A percentile compares a stretch with the other conserved stretches of the same genome.
These are phyloP conservation scores for Epichloe uncinata DNA, from an alignment of 2,329 filamentous ascomycete species.

Conservation along the genomic window DNA sequence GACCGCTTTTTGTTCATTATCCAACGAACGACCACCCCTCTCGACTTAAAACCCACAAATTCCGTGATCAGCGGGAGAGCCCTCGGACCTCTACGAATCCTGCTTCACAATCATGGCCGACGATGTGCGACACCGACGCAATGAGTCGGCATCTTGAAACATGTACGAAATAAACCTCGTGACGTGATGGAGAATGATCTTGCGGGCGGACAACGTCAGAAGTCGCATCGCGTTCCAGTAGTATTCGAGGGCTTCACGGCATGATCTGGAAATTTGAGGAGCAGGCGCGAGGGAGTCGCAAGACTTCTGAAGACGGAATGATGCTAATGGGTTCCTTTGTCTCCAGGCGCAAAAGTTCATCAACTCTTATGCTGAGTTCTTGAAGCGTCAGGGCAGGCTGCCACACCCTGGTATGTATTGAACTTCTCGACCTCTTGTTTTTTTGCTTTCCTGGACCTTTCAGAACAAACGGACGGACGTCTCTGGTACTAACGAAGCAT, in stretches of 20 bases:
- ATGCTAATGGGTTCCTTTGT: conserved; percentile 47
- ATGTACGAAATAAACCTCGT: not conserved
- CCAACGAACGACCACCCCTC: not conserved
- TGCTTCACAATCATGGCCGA: not conserved
- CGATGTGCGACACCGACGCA: not conserved
- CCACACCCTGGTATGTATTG: conserved; percentile 65
- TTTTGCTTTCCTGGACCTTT: too few species aligned
- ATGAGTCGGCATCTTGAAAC: not conserved
- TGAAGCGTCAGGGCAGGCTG: conserved; percentile 91
- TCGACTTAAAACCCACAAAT: conserved; percentile 4
- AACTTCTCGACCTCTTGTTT: too few species aligned
- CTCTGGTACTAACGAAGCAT: too few species aligned
- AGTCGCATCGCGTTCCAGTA: not conserved
- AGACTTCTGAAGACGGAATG: conserved; percentile 65
- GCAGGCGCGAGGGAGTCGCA: conserved; percentile 62
- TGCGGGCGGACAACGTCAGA: not conserved
- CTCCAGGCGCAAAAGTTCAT: conserved; percentile 79
- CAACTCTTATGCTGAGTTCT: conserved; percentile 70
- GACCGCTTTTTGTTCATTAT: not conserved
- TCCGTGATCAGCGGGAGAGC: not conserved
- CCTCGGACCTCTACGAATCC: not conserved
- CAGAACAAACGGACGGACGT: too few species aligned
- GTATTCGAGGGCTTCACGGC: conserved; percentile 6
- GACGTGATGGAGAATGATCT: not conserved
- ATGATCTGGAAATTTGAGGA: conserved; percentile 27